phyloP scores from a whole-genome alignment of 768 basidiomycete species.

The Termitomyces sp. region DNA sequence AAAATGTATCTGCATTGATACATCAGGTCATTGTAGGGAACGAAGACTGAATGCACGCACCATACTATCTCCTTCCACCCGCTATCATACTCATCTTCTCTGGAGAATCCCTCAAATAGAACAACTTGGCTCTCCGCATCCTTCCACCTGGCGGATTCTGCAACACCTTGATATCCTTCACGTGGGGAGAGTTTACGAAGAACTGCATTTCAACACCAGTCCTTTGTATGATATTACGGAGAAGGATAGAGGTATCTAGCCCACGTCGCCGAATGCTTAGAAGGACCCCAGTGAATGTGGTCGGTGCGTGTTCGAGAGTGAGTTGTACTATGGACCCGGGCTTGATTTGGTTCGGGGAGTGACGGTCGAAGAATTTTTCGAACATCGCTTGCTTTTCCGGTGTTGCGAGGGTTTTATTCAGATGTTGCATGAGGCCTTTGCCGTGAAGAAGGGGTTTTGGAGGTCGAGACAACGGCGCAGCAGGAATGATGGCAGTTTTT shows the following conservation, averaged over 20 bases:
- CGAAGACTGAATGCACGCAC: constrained; percentile 3
- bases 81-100: constrained; percentile 80
- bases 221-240: constrained; percentile 87
- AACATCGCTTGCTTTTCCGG: constrained; percentile 69
- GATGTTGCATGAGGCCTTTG: constrained; percentile 74
- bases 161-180: constrained; percentile 84
- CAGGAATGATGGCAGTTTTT: constrained; percentile 52
- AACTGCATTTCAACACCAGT: constrained; percentile 94
- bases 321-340: constrained; percentile 88
- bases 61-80: constrained; percentile 31
- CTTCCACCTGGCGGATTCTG: constrained; percentile 55
- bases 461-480: constrained; percentile 36
- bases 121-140: constrained; percentile 75
- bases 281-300: constrained; percentile 84
- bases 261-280: constrained; percentile 80
- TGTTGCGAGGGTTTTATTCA: constrained; percentile 58
- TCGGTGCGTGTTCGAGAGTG: constrained; percentile 70
- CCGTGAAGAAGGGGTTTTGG: constrained; percentile 50
- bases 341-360: constrained; percentile 58
- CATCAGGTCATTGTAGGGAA: neutral
- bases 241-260: constrained; percentile 78
- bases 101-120: constrained; percentile 76
- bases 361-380: constrained; percentile 62
- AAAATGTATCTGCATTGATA: neutral
- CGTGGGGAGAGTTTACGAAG: constrained; percentile 77